Evolutionary conservation across 208 protist species (phyloP).

Genomic region (Herpetomonas tarakana): DNA sequence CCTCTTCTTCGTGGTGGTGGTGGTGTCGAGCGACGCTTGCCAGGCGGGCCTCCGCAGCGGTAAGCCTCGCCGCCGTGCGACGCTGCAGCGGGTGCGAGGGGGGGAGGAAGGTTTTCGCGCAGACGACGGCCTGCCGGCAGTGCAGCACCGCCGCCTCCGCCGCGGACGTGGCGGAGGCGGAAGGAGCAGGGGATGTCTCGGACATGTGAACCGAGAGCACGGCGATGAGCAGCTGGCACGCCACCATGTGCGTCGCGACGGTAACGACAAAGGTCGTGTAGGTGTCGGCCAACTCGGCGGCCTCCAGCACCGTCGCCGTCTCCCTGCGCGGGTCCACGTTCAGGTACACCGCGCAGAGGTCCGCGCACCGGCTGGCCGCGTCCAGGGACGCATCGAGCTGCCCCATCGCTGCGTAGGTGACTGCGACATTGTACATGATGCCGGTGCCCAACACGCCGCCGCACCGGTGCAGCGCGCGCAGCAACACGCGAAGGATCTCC

Average conservation of each 20-base stretch:
- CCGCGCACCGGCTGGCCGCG: slow-evolving; percentile 70
- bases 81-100: slow-evolving; percentile 12
- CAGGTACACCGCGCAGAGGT: slow-evolving; percentile 23
- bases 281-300: not conserved
- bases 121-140: slow-evolving; percentile 68
- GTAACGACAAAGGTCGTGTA: slow-evolving; percentile 18
- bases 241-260: slow-evolving; percentile 57
- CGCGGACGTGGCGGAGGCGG: slow-evolving; percentile 46
- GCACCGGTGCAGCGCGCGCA: slow-evolving; percentile 39
- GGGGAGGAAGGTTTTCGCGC: slow-evolving; percentile 53
- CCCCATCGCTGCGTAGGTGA: slow-evolving; percentile 33
- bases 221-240: slow-evolving; percentile 74
- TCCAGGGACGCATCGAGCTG: slow-evolving; percentile 73
- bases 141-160: slow-evolving; percentile 33
- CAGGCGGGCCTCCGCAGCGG: slow-evolving; percentile 23
- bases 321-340: not conserved
- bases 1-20: not conserved
- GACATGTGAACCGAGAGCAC: slow-evolving; percentile 22
- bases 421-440: slow-evolving; percentile 81
- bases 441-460: slow-evolving; percentile 41
- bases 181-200: not conserved
- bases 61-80: slow-evolving; percentile 38
- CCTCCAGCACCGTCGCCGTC: not conserved
- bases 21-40: no score
- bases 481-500: slow-evolving; percentile 33